phyloP scores from a whole-genome alignment of 1,139 yeast genomes.

The Wickerhamomyces sp. region DNA sequence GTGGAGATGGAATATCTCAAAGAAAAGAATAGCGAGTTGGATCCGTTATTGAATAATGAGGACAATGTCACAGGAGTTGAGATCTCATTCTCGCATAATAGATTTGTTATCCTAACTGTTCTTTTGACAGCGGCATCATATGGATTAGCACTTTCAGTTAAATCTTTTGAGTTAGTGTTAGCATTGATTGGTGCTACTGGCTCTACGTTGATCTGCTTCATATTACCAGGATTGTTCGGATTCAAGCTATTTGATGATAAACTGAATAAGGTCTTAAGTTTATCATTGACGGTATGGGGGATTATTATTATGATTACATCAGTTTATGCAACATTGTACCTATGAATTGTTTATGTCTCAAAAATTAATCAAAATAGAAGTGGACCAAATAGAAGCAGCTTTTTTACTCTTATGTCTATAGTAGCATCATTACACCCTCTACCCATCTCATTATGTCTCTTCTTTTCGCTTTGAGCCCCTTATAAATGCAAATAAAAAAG shows the following conservation, averaged over 20 bases:
- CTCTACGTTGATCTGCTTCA: slow-evolving; percentile 87
- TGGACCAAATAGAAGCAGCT: too few species aligned
- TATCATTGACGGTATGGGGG: slow-evolving; percentile 70
- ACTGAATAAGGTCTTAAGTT: slow-evolving; percentile 51
- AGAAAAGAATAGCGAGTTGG: slow-evolving; percentile 8
- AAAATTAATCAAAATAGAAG: too few species aligned
- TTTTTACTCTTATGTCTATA: too few species aligned
- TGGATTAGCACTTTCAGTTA: slow-evolving; percentile 61
- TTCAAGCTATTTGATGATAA: slow-evolving; percentile 54
- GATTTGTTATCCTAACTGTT: slow-evolving; percentile 46
- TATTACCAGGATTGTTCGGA: slow-evolving; percentile 87
- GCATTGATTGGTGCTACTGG: slow-evolving; percentile 96
- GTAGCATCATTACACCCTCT: too few species aligned
- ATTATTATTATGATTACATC: slow-evolving; percentile 70
- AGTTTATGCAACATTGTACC: slow-evolving; percentile 57
- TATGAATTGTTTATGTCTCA: background rate
- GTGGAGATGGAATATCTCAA: slow-evolving; percentile 20
- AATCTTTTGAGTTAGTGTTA: slow-evolving; percentile 76
- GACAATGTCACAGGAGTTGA: slow-evolving; percentile 15
- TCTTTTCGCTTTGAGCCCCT: too few species aligned
- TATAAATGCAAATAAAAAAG: too few species aligned
- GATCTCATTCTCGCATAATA: slow-evolving; percentile 45
- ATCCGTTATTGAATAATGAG: slow-evolving; percentile 15
- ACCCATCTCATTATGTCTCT: too few species aligned
- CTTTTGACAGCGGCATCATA: slow-evolving; percentile 45